phyloP scores from a whole-genome alignment of 768 basidiomycete species.

The Leccinum olivaceopallidum region DNA sequence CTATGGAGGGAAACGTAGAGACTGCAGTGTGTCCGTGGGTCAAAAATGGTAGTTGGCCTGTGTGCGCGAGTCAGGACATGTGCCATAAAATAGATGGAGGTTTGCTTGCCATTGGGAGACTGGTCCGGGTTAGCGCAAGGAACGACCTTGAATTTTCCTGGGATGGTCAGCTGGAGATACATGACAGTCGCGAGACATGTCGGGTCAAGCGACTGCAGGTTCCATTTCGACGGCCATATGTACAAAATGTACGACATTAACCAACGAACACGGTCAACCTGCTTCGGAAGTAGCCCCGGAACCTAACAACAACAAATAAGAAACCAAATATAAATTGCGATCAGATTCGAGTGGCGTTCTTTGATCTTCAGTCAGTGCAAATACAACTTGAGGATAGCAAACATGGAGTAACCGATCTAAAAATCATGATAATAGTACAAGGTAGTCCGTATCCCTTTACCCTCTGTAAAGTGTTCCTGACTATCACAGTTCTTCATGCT shows the following conservation, averaged over 20 bases:
- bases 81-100: background rate
- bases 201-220: constrained; percentile 66
- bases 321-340: background rate
- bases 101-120: constrained; percentile 67
- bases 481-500: background rate
- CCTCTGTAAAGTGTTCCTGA: background rate
- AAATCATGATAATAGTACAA: background rate
- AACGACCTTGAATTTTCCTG: constrained; percentile 62
- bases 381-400: background rate
- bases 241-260: constrained; percentile 40
- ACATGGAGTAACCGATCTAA: too few species aligned
- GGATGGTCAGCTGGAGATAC: constrained; percentile 66
- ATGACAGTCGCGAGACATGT: constrained; percentile 63
- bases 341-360: background rate
- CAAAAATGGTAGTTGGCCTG: constrained; percentile 75
- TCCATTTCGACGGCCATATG: constrained; percentile 71
- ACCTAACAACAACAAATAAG: constrained; percentile 21
- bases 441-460: background rate
- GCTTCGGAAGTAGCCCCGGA: constrained; percentile 6
- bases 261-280: constrained; percentile 21
- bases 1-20: constrained; percentile 58
- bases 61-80: constrained; percentile 4
- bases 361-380: background rate
- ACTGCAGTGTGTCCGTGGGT: constrained; percentile 54
- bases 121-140: constrained; percentile 69